Evolutionary conservation across 495 filamentous ascomycete species (phyloP), one percentile per base, ranked within the genome.

Genomic region (Parmelia sp.): DNA sequence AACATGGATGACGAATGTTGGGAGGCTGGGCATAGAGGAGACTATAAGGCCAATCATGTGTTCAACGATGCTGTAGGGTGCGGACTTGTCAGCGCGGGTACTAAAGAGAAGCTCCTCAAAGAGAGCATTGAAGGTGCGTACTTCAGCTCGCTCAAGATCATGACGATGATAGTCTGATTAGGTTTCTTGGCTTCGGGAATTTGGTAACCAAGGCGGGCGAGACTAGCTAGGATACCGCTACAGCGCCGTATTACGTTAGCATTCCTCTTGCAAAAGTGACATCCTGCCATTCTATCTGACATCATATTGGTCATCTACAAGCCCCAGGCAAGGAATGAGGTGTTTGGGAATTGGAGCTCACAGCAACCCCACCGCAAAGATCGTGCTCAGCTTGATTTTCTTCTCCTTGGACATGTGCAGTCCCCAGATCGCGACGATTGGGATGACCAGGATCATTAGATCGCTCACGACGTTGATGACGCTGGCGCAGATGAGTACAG

Each of bases 351-450:
- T 42, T 27, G 33, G 33, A 74, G 23, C 78, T 76, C 70, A 84
- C 82, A 82, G 78, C 59, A 75, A 73, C 55, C 82, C 82, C 37
- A 83, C 51, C 1, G 75, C 80, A 69, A 84, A 84, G n/a, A 83
- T 73, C 0, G 75, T 68, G 44, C 76, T 76, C 31, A 83, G 64
- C 4, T 74, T 76, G 44, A 80, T 47, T 67, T 80, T 84, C 62
- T 82, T 78, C 58, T 70, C 79, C 49, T 62, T 70, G 9, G 78
- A 75, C 58, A 84, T 70, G 12, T 82, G 77, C 25, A 85, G 71
- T 6, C 71, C 65, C 59, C 71, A 71, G 42, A 84, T 66, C 4
- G 77, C 81, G 1, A 74, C 74, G 36, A 85, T 77, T 0, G 83
- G 82, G 40, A 84, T 81, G 19, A 79, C 65, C 25, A 85, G 64